phyloP scores from a whole-genome alignment of 148 eudicot genomes.

The Rheum nobile region DNA sequence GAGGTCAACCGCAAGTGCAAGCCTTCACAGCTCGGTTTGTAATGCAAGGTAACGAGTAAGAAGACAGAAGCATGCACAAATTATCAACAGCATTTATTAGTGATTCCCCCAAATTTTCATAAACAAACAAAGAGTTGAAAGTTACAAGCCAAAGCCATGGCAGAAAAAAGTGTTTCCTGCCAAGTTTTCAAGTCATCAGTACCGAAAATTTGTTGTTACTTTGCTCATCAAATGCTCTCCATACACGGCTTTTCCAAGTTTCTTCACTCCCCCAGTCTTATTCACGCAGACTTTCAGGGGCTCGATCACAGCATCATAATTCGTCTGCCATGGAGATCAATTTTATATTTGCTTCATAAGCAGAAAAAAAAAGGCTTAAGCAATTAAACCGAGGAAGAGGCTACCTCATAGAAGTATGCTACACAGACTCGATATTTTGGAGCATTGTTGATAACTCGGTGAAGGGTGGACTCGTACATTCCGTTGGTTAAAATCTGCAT shows the following conservation, averaged over 20 bases:
- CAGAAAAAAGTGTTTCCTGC: background rate
- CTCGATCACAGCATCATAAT: constrained; percentile 71
- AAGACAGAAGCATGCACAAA: no score
- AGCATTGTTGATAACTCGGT: constrained; percentile 64
- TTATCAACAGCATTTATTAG: no score
- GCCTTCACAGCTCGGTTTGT: no score
- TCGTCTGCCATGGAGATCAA: constrained; percentile 45
- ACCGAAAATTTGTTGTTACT: constrained; percentile 60
- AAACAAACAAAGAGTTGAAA: background rate
- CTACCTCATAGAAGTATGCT: constrained; percentile 88
- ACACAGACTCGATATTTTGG: constrained; percentile 63
- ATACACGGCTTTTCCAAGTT: constrained; percentile 65
- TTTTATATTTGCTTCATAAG: background rate
- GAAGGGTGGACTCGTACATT: constrained; percentile 75
- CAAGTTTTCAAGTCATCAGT: constrained; percentile 10
- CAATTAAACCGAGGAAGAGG: background rate
- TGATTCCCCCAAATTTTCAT: background rate
- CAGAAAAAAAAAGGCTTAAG: background rate
- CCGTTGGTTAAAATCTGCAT: constrained; percentile 82
- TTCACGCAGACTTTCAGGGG: constrained; percentile 67
- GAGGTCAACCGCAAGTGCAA: no score
- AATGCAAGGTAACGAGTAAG: no score
- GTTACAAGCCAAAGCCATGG: background rate
- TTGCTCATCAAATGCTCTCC: constrained; percentile 78
- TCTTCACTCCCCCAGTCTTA: constrained; percentile 53